Percentiles rank a stretch among this genome's conserved stretches.
phyloP scores from a whole-genome alignment of 371 early-diverging fungal genomes.

The Smittium mucronatum region DNA sequence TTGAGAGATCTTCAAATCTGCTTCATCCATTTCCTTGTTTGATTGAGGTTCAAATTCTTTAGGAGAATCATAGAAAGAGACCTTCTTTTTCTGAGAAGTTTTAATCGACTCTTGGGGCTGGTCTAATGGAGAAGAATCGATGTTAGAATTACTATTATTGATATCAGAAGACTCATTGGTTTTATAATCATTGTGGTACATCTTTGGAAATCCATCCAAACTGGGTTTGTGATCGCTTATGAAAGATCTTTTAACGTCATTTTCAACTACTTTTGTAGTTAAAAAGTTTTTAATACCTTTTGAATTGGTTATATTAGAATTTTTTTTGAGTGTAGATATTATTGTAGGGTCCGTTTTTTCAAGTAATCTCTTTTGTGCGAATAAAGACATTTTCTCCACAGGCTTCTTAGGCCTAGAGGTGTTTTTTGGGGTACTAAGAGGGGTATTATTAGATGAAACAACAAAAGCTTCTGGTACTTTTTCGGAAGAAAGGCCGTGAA shows the following conservation, averaged over 20 bases:
- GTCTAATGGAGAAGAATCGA: no score
- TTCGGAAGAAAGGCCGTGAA: neutral
- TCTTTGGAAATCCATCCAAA: neutral
- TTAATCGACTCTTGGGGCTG: slow-evolving; percentile 12
- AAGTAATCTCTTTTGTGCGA: slow-evolving; percentile 29
- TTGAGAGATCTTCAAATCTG: neutral
- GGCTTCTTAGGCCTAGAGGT: slow-evolving; percentile 4
- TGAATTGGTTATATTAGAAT: slow-evolving; percentile 21
- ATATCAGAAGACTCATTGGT: neutral
- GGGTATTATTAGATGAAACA: no score
- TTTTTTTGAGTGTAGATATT: neutral
- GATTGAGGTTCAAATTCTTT: neutral
- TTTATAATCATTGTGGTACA: neutral
- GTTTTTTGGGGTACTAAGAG: no score
- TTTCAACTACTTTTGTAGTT: slow-evolving; percentile 12
- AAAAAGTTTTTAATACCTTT: slow-evolving; percentile 13
- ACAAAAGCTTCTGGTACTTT: neutral
- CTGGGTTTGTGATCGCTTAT: slow-evolving; percentile 17
- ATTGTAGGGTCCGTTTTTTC: slow-evolving; percentile 19
- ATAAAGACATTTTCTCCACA: slow-evolving; percentile 27
- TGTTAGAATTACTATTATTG: neutral
- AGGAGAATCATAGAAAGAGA: slow-evolving; percentile 15
- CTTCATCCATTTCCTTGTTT: slow-evolving; percentile 9
- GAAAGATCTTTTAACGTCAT: slow-evolving; percentile 17
- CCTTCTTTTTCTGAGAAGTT: slow-evolving; percentile 17